phyloP scores from a whole-genome alignment of 768 basidiomycete genomes.

The Chiua virens region DNA sequence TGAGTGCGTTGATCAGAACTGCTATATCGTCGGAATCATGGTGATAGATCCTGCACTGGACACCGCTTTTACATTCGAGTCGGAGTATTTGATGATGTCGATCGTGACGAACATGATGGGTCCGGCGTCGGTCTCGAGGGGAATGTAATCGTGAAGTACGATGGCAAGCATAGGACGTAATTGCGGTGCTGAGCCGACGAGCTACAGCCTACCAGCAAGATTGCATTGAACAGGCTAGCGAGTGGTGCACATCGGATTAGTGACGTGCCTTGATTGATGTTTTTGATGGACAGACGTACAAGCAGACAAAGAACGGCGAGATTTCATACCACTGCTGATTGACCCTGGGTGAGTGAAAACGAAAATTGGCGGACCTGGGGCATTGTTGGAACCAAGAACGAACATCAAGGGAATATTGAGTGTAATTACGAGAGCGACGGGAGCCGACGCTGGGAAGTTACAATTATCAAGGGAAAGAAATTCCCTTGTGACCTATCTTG shows the following conservation, averaged over 20 bases:
- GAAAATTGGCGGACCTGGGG: slow-evolving; percentile 33
- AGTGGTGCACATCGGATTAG: too few relatives aligned
- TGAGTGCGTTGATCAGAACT: neutral
- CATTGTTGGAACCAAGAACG: slow-evolving; percentile 26
- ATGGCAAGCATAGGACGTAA: slow-evolving; percentile 27
- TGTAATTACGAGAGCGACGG: neutral
- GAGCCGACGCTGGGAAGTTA: slow-evolving; percentile 10
- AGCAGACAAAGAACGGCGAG: neutral
- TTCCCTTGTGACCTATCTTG: slow-evolving; percentile 3
- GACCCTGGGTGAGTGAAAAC: slow-evolving; percentile 91
- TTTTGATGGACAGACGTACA: slow-evolving; percentile 8
- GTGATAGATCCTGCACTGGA: slow-evolving; percentile 20
- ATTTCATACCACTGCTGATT: slow-evolving; percentile 62
- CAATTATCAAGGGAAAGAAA: neutral
- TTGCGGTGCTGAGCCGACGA: neutral
- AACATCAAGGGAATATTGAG: slow-evolving; percentile 21
- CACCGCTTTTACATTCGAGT: slow-evolving; percentile 22
- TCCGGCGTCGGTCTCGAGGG: slow-evolving; percentile 21
- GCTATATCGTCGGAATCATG: neutral
- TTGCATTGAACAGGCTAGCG: slow-evolving; percentile 1
- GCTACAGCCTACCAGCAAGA: slow-evolving; percentile 4
- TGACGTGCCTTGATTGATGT: too few relatives aligned
- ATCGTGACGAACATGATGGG: slow-evolving; percentile 33
- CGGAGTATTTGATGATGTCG: slow-evolving; percentile 10
- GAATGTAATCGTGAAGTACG: slow-evolving; percentile 33